phyloP scores from a whole-genome alignment of 1,284 basidiomycete species.

The Vanrija sp. region DNA sequence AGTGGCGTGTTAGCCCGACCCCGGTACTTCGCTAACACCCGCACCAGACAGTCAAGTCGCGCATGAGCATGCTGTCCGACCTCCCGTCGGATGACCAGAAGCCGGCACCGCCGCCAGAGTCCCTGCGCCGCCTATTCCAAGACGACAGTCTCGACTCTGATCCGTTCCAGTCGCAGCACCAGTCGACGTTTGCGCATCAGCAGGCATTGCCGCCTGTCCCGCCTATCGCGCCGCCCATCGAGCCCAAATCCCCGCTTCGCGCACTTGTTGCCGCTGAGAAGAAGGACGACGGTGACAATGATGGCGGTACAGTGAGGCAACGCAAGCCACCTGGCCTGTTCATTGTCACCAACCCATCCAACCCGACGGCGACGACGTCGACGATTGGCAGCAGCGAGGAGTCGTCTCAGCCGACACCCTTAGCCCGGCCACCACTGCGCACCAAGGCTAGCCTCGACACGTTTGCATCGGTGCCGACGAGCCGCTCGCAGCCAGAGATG shows the following conservation, averaged over 20 bases:
- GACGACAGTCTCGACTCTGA: slow-evolving; percentile 42
- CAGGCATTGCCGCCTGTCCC: neutral
- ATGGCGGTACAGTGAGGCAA: slow-evolving; percentile 11
- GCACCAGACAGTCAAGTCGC: slow-evolving; percentile 34
- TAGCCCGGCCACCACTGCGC: slow-evolving; percentile 11
- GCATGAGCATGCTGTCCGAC: slow-evolving; percentile 39
- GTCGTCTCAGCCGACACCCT: slow-evolving; percentile 23
- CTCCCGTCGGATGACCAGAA: slow-evolving; percentile 20
- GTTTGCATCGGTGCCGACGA: slow-evolving; percentile 27
- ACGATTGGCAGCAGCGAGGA: slow-evolving; percentile 9
- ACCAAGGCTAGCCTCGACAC: slow-evolving; percentile 29
- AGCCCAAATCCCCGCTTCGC: neutral
- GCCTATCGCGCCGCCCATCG: neutral
- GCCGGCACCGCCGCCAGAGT: slow-evolving; percentile 34
- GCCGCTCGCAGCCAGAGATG: slow-evolving; percentile 6
- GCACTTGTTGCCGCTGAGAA: neutral
- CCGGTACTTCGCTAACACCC: slow-evolving; percentile 7
- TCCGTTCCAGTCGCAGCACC: slow-evolving; percentile 35
- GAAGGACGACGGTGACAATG: slow-evolving; percentile 2
- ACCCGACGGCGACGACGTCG: slow-evolving; percentile 3
- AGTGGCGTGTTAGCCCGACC: slow-evolving; percentile 7
- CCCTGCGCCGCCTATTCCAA: slow-evolving; percentile 47
- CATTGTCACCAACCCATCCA: slow-evolving; percentile 20
- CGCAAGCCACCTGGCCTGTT: slow-evolving; percentile 16
- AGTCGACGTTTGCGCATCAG: neutral